phyloP scores from a whole-genome alignment of 345 rosid species.

The Brassica nigra region DNA sequence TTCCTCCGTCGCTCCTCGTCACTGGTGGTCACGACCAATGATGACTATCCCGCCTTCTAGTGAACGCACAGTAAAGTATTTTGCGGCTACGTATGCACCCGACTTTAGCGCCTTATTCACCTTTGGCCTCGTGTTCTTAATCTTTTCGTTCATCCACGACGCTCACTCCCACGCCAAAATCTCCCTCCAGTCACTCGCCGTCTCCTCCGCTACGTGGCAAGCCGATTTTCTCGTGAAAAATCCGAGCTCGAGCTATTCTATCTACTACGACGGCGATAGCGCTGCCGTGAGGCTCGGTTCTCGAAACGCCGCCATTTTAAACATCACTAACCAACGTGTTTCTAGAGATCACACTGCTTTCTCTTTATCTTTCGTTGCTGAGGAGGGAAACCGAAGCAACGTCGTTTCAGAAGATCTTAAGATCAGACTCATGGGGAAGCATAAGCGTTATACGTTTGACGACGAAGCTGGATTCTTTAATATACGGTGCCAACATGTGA shows the following conservation, averaged over 20 bases:
- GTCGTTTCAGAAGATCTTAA: neutral
- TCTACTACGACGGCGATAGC: neutral
- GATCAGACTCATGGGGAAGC: neutral
- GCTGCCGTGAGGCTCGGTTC: neutral
- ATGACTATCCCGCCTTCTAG: neutral
- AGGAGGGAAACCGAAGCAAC: neutral
- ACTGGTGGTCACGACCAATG: conserved; percentile 35
- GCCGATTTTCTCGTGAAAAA: neutral
- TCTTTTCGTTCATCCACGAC: neutral
- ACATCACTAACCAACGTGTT: neutral
- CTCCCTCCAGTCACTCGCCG: conserved; percentile 14
- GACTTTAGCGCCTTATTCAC: neutral
- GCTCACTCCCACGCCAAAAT: conserved; percentile 9
- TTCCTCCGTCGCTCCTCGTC: neutral
- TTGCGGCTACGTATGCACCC: neutral
- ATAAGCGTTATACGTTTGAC: neutral
- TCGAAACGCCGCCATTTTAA: neutral
- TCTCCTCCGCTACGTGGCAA: neutral
- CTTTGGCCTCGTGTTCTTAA: neutral
- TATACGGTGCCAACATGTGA: neutral
- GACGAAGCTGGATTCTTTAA: neutral
- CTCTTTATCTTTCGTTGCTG: neutral
- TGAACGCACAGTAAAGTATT: neutral
- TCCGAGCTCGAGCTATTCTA: neutral
- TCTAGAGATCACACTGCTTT: neutral